Evolutionary conservation across 768 basidiomycete genomes (phyloP), one percentile per base, ranked within the genome.

Genomic region (Panellus pusillus): DNA sequence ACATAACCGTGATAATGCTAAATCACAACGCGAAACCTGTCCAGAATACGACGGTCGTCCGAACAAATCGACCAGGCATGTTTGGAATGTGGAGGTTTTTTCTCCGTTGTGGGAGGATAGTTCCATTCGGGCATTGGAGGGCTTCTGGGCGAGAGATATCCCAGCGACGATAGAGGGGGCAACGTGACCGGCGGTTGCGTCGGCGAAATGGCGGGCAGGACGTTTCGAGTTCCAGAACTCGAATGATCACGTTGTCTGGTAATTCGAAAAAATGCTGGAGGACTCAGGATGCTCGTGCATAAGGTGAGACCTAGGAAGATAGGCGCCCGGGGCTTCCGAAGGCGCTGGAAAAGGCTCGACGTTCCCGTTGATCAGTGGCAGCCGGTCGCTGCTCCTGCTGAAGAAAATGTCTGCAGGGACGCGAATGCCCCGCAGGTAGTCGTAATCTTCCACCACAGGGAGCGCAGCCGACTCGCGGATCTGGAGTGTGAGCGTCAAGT

Each of bases 391-490:
- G 45, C 75, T 80, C 29, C 73, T 75, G 12, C 77, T 78, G 12
- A 74, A 65, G 58, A 78, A 83, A 12, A 82, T 67, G 35, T 79
- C 78, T 35, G 73, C 68, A 1, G 81, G 81, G 19, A 81, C 71
- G n/a, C 69, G 68, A 50, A 83, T 67, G 43, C 66, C 69, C 45
- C 73, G 72, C 42, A 83, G 73, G 54, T 80, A 77, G 15, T 77
- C 74, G 53, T 82, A 82, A 60, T 75, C 74, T 45, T 81, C 78
- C 32, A 82, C 66, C 27, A 79, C 74, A n/a, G 82, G 81, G 31
- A 83, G 70, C 17, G 68, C 69, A 14, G 69, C 63, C 50, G 76
- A 75, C 54, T 81, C 79, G 55, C 32, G 32, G n/a, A 47, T 15
- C 54, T 56, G 24, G 42, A 40, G n/a, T n/a, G n/a, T 40, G n/a